Percentiles rank a stretch among this genome's conserved stretches.
phyloP scores from a whole-genome alignment of 2,329 filamentous ascomycete genomes.

The Oidium heveae region DNA sequence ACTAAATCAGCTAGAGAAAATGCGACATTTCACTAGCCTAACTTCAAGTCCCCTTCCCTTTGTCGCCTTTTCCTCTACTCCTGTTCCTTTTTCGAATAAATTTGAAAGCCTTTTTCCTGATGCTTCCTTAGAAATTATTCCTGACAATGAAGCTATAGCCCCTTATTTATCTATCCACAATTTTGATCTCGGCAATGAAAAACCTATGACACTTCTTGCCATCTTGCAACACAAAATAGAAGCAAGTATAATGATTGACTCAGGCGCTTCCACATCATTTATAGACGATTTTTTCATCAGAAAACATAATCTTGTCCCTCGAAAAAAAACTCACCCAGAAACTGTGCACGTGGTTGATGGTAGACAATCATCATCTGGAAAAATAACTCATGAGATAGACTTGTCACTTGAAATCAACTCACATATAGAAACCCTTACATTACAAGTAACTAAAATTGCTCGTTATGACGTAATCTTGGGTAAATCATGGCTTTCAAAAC shows the following conservation, averaged over 20 bases:
- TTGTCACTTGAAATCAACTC: neutral
- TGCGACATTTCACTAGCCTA: neutral
- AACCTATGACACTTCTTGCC: neutral
- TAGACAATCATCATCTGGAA: neutral
- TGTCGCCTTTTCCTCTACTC: neutral
- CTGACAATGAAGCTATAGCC: neutral
- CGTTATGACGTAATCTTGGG: neutral
- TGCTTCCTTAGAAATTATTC: neutral
- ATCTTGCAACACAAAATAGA: neutral
- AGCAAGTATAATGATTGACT: neutral
- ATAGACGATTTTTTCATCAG: neutral
- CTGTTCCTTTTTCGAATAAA: too few relatives aligned
- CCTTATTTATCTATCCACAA: neutral
- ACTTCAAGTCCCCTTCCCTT: neutral
- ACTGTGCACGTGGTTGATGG: neutral
- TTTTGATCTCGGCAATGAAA: constrained; percentile 1
- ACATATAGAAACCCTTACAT: neutral
- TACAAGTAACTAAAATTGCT: neutral
- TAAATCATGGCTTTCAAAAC: neutral
- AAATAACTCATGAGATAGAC: neutral
- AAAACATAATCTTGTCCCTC: neutral
- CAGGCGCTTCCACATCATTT: neutral
- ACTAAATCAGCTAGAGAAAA: neutral
- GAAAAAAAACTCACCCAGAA: neutral
- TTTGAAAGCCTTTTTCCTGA: neutral